Conservation (phyloP, 31 red algal genomes). For the Endocladia muricata region DNA sequence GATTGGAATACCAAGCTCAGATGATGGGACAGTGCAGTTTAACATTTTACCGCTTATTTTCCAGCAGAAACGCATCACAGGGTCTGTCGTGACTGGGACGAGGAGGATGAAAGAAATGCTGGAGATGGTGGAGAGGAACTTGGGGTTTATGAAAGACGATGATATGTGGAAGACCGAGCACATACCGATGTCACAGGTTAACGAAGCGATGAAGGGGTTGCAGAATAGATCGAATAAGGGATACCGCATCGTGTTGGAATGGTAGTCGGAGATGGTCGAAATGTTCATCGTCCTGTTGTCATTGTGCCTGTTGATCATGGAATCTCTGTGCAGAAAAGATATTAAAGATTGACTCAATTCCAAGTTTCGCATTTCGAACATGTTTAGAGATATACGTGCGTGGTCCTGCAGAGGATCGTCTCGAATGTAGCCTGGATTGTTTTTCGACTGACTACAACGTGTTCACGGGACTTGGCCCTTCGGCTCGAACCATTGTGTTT, state of each 20-base stretch:
- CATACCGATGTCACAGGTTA: conserved; percentile 24
- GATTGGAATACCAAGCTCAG: conserved; percentile 33
- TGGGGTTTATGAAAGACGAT: conserved; percentile 46
- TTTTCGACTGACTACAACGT: too few relatives aligned
- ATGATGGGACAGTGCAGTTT: conserved; percentile 13
- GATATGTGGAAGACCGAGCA: conserved; percentile 34
- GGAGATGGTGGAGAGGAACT: conserved; percentile 30
- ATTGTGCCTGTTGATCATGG: too few relatives aligned
- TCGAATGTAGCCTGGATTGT: too few relatives aligned
- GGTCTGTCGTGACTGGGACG: conserved; percentile 34
- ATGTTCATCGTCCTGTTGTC: too few relatives aligned
- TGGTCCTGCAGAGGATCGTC: too few relatives aligned
- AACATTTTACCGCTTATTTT: conserved; percentile 40
- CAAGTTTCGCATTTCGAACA: too few relatives aligned
- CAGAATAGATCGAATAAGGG: conserved; percentile 23
- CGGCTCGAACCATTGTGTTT: too few relatives aligned
- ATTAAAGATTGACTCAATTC: too few relatives aligned
- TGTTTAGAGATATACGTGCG: too few relatives aligned
- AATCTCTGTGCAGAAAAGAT: too few relatives aligned
- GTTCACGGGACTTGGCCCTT: too few relatives aligned
- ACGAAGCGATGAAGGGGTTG: conserved; percentile 59
- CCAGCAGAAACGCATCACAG: conserved; percentile 19
- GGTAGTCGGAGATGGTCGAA: conserved; percentile 31
- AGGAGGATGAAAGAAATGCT: conserved; percentile 43
- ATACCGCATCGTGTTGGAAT: conserved; percentile 59